Conservation (phyloP, 2,329 filamentous ascomycete genomes). For the Penicillium hesseltinei region DNA sequence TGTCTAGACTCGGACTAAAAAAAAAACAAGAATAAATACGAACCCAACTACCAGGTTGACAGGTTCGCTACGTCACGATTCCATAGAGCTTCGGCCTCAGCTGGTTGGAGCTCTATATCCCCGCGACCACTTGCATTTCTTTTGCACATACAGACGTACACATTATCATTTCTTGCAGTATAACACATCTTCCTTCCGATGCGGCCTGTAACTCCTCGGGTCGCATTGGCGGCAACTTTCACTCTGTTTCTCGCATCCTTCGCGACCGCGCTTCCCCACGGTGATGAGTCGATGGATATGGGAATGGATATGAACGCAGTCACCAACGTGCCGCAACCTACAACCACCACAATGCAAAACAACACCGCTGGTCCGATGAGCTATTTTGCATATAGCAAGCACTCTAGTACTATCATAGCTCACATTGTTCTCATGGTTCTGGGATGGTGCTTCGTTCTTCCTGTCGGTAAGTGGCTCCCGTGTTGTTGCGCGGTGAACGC, state of each 20-base stretch:
- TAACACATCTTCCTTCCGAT: conserved; percentile 16
- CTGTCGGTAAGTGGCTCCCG: conserved; percentile 58
- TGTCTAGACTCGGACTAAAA: neutral
- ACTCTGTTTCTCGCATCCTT: conserved; percentile 26
- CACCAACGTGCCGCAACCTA: conserved; percentile 14
- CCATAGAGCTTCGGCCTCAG: conserved; percentile 18
- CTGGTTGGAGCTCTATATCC: conserved; percentile 16
- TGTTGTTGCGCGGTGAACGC: neutral
- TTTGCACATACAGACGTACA: conserved; percentile 7
- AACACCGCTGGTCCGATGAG: conserved; percentile 38
- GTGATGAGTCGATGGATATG: conserved; percentile 32
- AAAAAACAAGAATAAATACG: neutral
- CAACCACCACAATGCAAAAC: conserved; percentile 13
- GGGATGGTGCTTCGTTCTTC: conserved; percentile 71
- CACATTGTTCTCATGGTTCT: conserved; percentile 70
- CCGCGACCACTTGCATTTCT: neutral
- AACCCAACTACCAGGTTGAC: conserved; percentile 6
- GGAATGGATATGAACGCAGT: conserved; percentile 22
- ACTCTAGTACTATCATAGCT: conserved; percentile 56
- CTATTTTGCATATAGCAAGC: conserved; percentile 44
- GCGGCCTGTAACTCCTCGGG: conserved; percentile 25
- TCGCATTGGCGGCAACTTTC: conserved; percentile 28
- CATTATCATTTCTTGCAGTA: neutral
- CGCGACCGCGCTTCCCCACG: conserved; percentile 35
- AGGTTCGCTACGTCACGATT: conserved; percentile 26